Percentiles rank a stretch among this genome's conserved stretches.
Evolutionary conservation across 768 basidiomycete species (phyloP).

Genomic region (Cantharellus anzutake): DNA sequence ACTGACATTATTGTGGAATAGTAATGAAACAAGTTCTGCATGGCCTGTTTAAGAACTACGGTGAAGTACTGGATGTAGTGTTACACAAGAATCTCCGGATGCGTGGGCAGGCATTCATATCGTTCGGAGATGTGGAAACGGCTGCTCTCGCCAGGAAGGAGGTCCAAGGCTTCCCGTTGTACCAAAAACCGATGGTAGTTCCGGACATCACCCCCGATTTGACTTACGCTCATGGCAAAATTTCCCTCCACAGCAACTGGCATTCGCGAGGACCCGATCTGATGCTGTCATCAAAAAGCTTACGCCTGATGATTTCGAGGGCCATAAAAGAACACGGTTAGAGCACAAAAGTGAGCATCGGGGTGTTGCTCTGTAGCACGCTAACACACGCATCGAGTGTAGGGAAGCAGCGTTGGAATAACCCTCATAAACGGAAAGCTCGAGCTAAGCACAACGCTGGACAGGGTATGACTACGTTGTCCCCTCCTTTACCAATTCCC

Average conservation of each 20-base stretch:
- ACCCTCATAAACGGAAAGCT: conserved; percentile 78
- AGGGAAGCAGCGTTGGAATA: conserved; percentile 72
- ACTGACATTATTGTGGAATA: conserved; percentile 16
- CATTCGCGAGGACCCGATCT: conserved; percentile 74
- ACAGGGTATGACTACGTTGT: conserved; percentile 30
- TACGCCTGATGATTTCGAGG: conserved; percentile 46
- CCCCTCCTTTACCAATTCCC: too few species aligned
- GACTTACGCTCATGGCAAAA: neutral
- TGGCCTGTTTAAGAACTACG: conserved; percentile 84
- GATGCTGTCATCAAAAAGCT: conserved; percentile 74
- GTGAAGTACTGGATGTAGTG: conserved; percentile 85
- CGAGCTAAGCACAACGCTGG: conserved; percentile 63
- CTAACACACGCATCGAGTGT: conserved; percentile 7
- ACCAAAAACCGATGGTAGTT: conserved; percentile 88
- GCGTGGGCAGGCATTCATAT: conserved; percentile 97
- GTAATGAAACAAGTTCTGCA: conserved; percentile 78
- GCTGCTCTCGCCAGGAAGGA: conserved; percentile 84
- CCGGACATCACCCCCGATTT: neutral
- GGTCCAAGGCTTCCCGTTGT: conserved; percentile 83
- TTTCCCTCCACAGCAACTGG: conserved; percentile 54
- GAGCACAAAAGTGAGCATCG: conserved; percentile 68
- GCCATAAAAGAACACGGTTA: conserved; percentile 51
- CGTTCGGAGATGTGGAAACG: conserved; percentile 63
- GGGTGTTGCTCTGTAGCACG: neutral
- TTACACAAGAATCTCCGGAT: conserved; percentile 90